phyloP scores from a whole-genome alignment of 1,284 basidiomycete species.

The Termitomyces sp. region DNA sequence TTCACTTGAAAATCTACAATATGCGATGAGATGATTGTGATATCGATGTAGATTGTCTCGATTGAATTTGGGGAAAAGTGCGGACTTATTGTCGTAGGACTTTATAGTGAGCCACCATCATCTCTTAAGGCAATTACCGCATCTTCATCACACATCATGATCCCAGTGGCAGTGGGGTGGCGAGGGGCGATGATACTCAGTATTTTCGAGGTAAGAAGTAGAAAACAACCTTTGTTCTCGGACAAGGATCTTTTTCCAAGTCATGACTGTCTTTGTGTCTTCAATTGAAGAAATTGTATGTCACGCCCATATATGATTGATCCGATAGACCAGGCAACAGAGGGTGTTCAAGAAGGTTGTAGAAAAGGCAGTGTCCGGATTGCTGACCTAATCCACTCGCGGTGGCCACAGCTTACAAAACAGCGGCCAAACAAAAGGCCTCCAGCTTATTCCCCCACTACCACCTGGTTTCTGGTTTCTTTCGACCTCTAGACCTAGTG shows the following conservation, averaged over 20 bases:
- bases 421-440: slow-evolving; percentile 37
- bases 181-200: too few relatives aligned
- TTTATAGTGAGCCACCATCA: too few relatives aligned
- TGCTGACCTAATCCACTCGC: slow-evolving; percentile 33
- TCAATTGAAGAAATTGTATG: too few relatives aligned
- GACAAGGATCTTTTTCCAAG: background rate
- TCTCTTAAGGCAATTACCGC: too few relatives aligned
- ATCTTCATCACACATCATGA: too few relatives aligned
- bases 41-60: background rate
- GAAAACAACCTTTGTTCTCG: background rate
- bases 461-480: slow-evolving; percentile 34
- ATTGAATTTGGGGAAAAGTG: too few relatives aligned
- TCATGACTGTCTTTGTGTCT: background rate
- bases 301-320: background rate
- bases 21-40: background rate
- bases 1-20: background rate
- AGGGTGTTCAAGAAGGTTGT: slow-evolving; percentile 12
- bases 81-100: too few relatives aligned
- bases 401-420: slow-evolving; percentile 39
- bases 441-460: slow-evolving; percentile 47
- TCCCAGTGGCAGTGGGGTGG: too few relatives aligned
- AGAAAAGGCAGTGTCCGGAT: slow-evolving; percentile 17
- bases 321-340: slow-evolving; percentile 10
- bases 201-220: background rate
- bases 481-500: slow-evolving; percentile 19